Base-by-base conservation (phyloP, 805 yeast genomes). In the Sungouiozyma ichnusensis region DNA sequence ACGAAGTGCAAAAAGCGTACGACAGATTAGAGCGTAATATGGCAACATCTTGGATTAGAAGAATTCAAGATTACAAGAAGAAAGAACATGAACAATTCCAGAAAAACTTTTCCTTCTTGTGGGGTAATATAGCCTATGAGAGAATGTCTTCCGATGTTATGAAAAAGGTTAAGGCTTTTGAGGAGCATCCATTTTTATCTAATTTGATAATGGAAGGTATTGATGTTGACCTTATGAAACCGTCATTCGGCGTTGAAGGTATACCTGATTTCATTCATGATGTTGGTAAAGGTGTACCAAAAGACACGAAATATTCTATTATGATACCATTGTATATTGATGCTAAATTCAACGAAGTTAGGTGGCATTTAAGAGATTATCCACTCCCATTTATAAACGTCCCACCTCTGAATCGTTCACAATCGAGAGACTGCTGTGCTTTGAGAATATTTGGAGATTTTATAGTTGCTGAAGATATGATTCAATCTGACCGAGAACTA, bases 201-300 rank as follows among this genome's bases (percentile, higher is more conserved):
- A 69, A 66, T n/a, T 52, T 74, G 35, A 66, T 68, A 17, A 53
- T 81, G 46, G 70, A 67, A 41, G 71, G 72, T 35, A 55, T 78
- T 16, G 71, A 71, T 38, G 59, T 79, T 46, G 63, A 62, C 13
- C 41, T 82, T 3, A 65, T 63, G 24, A 65, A 68, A 36, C 85
- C 88, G 0, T 49, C 62, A 0, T 73, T 72, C 53, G 77, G 78
- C 1, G 46, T 69, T 8, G 69, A 66, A 2, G 64, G 73, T 6
- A 63, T 84, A 24, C 73, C 82, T 1, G 61, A 76, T n/a, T 88
- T 77, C 55, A 55, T 88, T 20, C 60, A 79, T 54, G 72, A 76
- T 4, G 67, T 82, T 6, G 97, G 97, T 2, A 87, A 86, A 55
- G 94, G 92, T 0, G 73, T 81, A 11, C 97, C 97, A 0, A 54